Conservation (phyloP, 768 basidiomycete species). For the Hygrophorus pudorinus region DNA sequence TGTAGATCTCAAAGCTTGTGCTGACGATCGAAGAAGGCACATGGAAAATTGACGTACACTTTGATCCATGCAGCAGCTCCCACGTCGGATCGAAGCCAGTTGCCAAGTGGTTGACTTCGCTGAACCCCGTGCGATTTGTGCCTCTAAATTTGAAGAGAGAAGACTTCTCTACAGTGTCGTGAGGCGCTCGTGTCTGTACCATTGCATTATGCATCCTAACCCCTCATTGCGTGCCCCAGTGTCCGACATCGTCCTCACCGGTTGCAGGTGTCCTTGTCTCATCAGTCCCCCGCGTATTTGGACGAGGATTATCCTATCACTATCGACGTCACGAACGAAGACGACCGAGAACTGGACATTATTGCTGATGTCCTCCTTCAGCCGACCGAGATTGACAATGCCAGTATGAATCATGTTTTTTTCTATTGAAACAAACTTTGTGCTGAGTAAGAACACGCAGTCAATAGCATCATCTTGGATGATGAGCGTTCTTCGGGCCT, state of each 20-base stretch:
- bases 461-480: conserved; percentile 51
- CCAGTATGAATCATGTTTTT: conserved; percentile 41
- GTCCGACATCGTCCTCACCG: conserved; percentile 55
- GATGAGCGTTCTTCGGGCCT: conserved; percentile 58
- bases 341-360: conserved; percentile 60
- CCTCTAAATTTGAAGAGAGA: conserved; percentile 39
- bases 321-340: conserved; percentile 61
- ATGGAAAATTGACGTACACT: conserved; percentile 61
- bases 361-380: conserved; percentile 70
- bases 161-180: conserved; percentile 39
- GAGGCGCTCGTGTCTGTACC: conserved; percentile 14
- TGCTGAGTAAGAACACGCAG: conserved; percentile 21
- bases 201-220: not conserved
- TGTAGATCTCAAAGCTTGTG: conserved; percentile 36
- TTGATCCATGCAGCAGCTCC: conserved; percentile 29
- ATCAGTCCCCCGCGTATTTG: conserved; percentile 63
- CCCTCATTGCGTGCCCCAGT: conserved; percentile 22
- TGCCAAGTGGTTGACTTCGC: conserved; percentile 47
- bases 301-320: conserved; percentile 73
- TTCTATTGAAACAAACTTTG: not conserved
- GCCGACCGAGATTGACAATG: conserved; percentile 66
- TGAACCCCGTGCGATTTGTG: conserved; percentile 43
- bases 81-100: conserved; percentile 24
- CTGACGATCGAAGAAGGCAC: conserved; percentile 45
- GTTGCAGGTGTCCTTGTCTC: conserved; percentile 43